Base-by-base conservation (phyloP, 805 yeast species). In the Metschnikowia bowlesiae region DNA sequence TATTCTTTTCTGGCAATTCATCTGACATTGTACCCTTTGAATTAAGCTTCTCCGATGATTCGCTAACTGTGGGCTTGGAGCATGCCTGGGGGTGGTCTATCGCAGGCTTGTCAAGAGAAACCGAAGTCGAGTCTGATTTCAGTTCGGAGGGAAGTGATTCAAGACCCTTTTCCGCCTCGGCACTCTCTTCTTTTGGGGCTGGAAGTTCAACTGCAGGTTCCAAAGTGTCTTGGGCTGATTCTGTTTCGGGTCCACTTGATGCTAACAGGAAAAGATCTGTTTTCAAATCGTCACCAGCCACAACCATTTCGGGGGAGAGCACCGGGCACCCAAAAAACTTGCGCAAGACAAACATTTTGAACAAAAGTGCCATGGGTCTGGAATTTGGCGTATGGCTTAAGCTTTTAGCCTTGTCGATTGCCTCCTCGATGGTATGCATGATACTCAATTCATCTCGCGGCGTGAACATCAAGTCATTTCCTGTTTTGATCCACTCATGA, bases 281-380 rank as follows among this genome's bases (percentile, higher is more conserved):
- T 35, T 18, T 16, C 18, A 28, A 16, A 28, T 38, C 40, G 7
- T 28, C 11, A 31, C 16, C 10, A 18, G 28, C 8, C 7, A 30
- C 39, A n/a, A 39, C 16, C 33, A 3, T 39, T 29, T 39, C 26
- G 26, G 37, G 22, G 8, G 31, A 36, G 14, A 44, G 18, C 0
- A 57, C 39, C 0, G 61, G 59, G 5, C 55, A 45, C 8, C 61
- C 61, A 18, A 50, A 40, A n/a, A 54, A 46, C 46, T 57, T 57
- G 18, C 59, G 51, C 10, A 50, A 49, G 43, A 57, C 40, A 39
- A 57, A 57, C 51, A 47, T 42, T 31, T 44, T 44, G 42, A 51
- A 55, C 3, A 51, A 6, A 8, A 44, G 46, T 22, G 26, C 31
- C 22, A 42, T 22, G 16, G 45, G 38, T n/a, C 33, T 38, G 7